Base-by-base conservation (phyloP, 73 alveolate species). In the Durusdinium trenchii region DNA sequence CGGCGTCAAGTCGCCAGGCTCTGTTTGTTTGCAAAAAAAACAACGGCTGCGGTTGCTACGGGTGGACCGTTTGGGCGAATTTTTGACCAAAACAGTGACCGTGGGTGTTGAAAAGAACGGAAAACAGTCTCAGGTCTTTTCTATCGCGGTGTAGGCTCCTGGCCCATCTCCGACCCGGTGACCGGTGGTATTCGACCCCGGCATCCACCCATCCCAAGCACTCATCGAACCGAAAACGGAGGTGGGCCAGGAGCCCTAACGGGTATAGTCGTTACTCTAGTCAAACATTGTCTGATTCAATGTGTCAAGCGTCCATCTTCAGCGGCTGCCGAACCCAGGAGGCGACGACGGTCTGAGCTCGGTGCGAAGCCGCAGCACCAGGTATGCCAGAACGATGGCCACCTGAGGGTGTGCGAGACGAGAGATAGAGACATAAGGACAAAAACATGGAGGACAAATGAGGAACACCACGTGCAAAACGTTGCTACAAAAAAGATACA, bases 341-440 rank as follows among this genome's bases (percentile, higher is more conserved):
- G 20, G 7, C 42, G 46, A 30, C 82, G 46, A 28, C 48, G 20
- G 50, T 75, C 40, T 36, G 40, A 38, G 45, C 81, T 35, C 6
- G 38, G 51, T 12, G 42, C 86, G 86, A 2, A 38, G 86, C 28
- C 86, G 86, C 51, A 75, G 54, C 52, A 75, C 86, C 57, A 75
- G 86, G 86, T 75, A 75, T 26, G 86, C 86, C 54, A 75, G 86
- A 54, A 75, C 86, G 32, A 75, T 75, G 0, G 86, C 86, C 28
- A 75, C 86, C 50, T 75, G 35, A 20, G 86, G 7, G 18, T 38
- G 23, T 1, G 9, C 35, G 1, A 35, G 18, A 16, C 40, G n/a
- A 12, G 10, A n/a, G 1, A 23, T n/a, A 2, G 9, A 69, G 73
- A 60, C 3, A 35, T 60, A 1, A 23, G 73, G 73, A 26, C 18